Evolutionary conservation across 2,329 filamentous ascomycete genomes (phyloP), one percentile per base, ranked within the genome.

Genomic region (Exophiala alcalophila): DNA sequence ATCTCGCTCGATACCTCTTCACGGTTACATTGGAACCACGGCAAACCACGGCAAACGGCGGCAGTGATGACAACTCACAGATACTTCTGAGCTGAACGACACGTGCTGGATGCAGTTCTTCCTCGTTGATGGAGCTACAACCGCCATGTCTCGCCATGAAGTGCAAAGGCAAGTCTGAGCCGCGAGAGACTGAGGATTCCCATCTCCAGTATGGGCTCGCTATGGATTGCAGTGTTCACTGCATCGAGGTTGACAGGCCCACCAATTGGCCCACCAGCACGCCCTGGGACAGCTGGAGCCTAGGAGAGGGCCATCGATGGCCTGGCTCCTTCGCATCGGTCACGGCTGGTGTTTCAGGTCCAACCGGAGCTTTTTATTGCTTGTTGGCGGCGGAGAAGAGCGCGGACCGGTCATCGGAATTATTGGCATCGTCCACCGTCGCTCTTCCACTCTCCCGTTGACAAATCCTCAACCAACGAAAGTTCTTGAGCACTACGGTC

Each of bases 41-140:
- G 9, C 18, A 10, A 18, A 4, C 5, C 2, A 11, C 10, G 12
- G 8, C 21, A 23, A 23, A 6, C 15, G 29, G 35, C 40, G 47
- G 54, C 54, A 15, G 44, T 57, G 54, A 57, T 57, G 54, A 57
- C 50, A 52, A 41, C 24, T 37, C 58, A 66, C 81, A 85, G 82
- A 86, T 86, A 86, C 82, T 86, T 81, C 81, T 74, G 80, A 86
- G 75, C 71, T 65, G 63, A 64, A 53, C 49, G 40, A 45, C 54
- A 50, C 58, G 49, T 57, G 40, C 54, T 57, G 58, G 53, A 56
- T 57, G 52, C 46, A 55, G 59, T 53, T 55, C 52, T 46, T 52
- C 55, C 49, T 25, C 27, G 15, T n/a, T 29, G 37, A 35, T 27
- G 34, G 18, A 33, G 19, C 32, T 44, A 34, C 39, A 52, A 45